These are phyloP conservation scores for Yarrowia galli DNA, from an alignment of 1,139 yeast genomes.

Conservation along the genomic window DNA sequence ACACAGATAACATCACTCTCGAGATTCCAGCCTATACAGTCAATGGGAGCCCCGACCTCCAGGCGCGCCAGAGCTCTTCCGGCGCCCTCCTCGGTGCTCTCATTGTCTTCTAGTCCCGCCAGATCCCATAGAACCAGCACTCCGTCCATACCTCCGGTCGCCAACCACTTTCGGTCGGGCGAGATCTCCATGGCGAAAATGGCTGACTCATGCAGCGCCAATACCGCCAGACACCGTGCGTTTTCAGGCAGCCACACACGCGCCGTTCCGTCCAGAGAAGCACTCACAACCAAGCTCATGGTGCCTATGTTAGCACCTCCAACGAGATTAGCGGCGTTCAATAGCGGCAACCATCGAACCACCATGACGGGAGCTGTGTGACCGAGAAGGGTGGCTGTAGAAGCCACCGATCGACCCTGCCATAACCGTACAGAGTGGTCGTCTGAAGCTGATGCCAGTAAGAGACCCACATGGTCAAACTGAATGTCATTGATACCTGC, in stretches of 20 bases:
- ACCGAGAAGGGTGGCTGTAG: slow-evolving; percentile 47
- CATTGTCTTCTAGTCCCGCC: slow-evolving; percentile 17
- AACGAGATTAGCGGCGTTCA: slow-evolving; percentile 40
- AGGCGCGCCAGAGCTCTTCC: slow-evolving; percentile 35
- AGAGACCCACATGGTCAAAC: slow-evolving; percentile 60
- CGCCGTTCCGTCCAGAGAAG: slow-evolving; percentile 74
- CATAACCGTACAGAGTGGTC: slow-evolving; percentile 76
- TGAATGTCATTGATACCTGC: slow-evolving; percentile 64
- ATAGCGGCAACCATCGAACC: slow-evolving; percentile 46
- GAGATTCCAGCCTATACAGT: slow-evolving; percentile 30
- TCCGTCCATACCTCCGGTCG: slow-evolving; percentile 71
- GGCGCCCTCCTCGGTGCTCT: slow-evolving; percentile 37
- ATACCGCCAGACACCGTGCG: slow-evolving; percentile 54
- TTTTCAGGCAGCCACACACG: slow-evolving; percentile 69
- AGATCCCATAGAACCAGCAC: slow-evolving; percentile 63
- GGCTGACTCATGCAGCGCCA: slow-evolving; percentile 56
- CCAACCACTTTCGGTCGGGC: slow-evolving; percentile 59
- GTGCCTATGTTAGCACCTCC: slow-evolving; percentile 18
- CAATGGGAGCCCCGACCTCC: slow-evolving; percentile 26
- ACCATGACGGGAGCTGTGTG: slow-evolving; percentile 48
- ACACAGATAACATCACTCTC: slow-evolving; percentile 20
- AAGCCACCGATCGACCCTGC: slow-evolving; percentile 53
- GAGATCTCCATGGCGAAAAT: slow-evolving; percentile 63
- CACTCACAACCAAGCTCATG: slow-evolving; percentile 51
- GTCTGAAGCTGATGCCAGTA: slow-evolving; percentile 78